Evolutionary conservation across 495 filamentous ascomycete species (phyloP), one percentile per base, ranked within the genome.

Genomic region (Massariosphaeria phaeospora): DNA sequence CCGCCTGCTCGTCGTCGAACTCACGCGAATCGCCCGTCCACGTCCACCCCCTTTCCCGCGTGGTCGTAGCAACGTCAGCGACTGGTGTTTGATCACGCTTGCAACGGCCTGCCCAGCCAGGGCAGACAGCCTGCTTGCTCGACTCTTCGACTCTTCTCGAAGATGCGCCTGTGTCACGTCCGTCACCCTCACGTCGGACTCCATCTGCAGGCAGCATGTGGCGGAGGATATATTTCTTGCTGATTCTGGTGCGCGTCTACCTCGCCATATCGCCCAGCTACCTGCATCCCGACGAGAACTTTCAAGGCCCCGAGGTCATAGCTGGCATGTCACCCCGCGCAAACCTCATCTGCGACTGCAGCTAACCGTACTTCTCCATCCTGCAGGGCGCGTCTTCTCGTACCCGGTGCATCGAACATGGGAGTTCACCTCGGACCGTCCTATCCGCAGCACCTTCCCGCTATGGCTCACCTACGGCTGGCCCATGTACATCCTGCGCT

Each of bases 201-300:
- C 20, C 21, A 18, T 33, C 33, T 54, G 25, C 43, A 7, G 44
- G 18, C 45, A 40, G 33, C 40, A 96, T 96, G 93, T 95, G 89
- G 91, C 80, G 90, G 75, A 83, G 90, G 73, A 81, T 83, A 46
- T 95, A 96, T 70, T 73, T 97, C 61, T 71, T 95, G 33, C 75
- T 98, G 52, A 70, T 95, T 52, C 70, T 89, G 55, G 84, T 96
- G 60, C 86, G 94, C 65, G 78, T 96, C 55, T 97, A 94, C 76
- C 94, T 96, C 64, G 91, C 93, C 38, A 76, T 96, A 27, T 89
- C 84, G 41, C 88, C 93, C 39, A 96, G 91, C 74, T 98, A 98
- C 70, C 80, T 98, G 26, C 93, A 98, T 70, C 93, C 93, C 2
- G 93, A 98, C 72, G 93, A 98, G 76, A 89, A 96, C 71, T 98